Evolutionary conservation across 2,329 filamentous ascomycete species (phyloP).

Genomic region (Trichoderma breve): DNA sequence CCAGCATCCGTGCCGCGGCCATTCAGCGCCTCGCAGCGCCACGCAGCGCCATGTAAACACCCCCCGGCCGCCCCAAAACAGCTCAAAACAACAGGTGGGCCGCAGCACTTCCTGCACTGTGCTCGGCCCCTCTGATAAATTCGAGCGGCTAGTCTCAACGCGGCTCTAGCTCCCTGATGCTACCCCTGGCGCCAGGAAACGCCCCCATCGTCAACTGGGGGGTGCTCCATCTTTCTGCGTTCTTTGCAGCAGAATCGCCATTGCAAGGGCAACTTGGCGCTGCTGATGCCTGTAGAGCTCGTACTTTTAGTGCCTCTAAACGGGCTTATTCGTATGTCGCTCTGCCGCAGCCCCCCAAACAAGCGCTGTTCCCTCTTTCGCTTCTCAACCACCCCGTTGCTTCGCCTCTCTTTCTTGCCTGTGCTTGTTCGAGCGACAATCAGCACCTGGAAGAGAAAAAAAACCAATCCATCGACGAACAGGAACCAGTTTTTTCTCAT

Average conservation of each 20-base stretch:
- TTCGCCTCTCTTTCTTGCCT: background rate
- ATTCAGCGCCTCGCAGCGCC: background rate
- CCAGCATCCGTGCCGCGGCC: background rate
- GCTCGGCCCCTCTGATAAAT: conserved; percentile 2
- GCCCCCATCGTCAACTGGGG: conserved; percentile 12
- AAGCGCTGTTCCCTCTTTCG: conserved; percentile 16
- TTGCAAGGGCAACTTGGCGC: conserved; percentile 12
- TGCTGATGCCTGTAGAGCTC: conserved; percentile 3
- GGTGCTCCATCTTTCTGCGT: conserved; percentile 13
- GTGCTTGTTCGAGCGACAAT: conserved; percentile 1
- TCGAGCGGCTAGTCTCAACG: background rate
- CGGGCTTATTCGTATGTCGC: background rate
- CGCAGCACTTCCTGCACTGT: conserved; percentile 1
- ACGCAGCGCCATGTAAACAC: background rate
- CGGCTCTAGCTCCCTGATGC: conserved; percentile 14
- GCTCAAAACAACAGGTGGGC: conserved; percentile 9
- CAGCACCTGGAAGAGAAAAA: background rate
- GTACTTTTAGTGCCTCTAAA: background rate
- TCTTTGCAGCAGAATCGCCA: conserved; percentile 1
- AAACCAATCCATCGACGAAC: background rate
- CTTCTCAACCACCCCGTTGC: conserved; percentile 17
- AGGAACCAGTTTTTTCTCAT: conserved; percentile 5
- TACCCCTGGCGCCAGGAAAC: conserved; percentile 16
- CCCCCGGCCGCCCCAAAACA: conserved; percentile 10
- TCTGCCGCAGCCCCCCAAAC: conserved; percentile 7